Evolutionary conservation across 345 rosid genomes (phyloP).

Genomic region (Atalantia buxifolia): DNA sequence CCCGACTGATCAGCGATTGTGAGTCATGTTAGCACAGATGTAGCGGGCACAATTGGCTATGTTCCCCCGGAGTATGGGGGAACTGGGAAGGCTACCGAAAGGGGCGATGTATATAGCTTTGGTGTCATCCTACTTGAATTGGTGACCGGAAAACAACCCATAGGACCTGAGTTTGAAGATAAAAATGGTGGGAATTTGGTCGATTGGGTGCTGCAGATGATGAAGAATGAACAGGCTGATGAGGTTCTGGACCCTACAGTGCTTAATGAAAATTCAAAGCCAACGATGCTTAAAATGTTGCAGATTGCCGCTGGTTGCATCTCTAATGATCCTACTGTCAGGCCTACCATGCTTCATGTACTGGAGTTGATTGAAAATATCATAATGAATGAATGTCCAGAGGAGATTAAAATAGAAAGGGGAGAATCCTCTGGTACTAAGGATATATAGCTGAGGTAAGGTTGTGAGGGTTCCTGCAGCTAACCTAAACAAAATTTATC

Average conservation of each 20-base stretch:
- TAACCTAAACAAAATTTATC: too few relatives aligned
- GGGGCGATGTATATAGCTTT: conserved; percentile 88
- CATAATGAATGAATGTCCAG: background rate
- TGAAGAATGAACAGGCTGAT: conserved; percentile 50
- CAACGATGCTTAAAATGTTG: conserved; percentile 60
- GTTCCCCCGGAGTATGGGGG: conserved; percentile 95
- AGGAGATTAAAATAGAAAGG: too few relatives aligned
- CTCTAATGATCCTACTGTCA: conserved; percentile 61
- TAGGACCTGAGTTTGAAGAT: conserved; percentile 88
- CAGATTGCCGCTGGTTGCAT: conserved; percentile 60
- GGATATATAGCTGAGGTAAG: conserved; percentile 5
- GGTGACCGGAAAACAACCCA: conserved; percentile 89
- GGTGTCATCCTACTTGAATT: conserved; percentile 86
- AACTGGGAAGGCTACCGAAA: conserved; percentile 65
- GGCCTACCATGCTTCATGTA: conserved; percentile 76
- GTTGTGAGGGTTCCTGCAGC: background rate
- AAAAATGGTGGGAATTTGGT: conserved; percentile 89
- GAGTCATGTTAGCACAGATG: conserved; percentile 87
- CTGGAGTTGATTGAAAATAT: conserved; percentile 52
- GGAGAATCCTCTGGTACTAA: too few relatives aligned
- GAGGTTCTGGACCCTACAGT: conserved; percentile 68
- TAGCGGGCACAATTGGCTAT: conserved; percentile 84
- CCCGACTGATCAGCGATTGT: conserved; percentile 82
- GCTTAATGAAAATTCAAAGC: conserved; percentile 39
- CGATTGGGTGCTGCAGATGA: conserved; percentile 79